Percentiles rank a stretch among this genome's conserved stretches.
phyloP scores from a whole-genome alignment of 257 asterid genomes.

The Solanum medicagineum region DNA sequence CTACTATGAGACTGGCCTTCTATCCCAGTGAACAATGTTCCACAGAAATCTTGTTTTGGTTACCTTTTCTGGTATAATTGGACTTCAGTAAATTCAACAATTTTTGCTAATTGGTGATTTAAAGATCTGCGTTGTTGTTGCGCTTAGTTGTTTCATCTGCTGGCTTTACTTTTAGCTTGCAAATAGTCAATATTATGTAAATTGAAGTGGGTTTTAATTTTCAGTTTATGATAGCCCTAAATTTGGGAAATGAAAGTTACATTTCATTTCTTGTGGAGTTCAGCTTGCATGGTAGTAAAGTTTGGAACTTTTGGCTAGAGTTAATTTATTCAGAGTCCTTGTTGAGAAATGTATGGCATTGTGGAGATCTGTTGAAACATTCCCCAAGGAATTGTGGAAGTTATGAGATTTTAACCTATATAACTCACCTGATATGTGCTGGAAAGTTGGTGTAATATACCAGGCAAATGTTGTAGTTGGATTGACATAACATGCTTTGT shows the following conservation, averaged over 20 bases:
- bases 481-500: neutral
- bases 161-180: neutral
- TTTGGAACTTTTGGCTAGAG: neutral
- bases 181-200: neutral
- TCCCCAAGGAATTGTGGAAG: neutral
- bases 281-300: constrained; percentile 1
- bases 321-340: neutral
- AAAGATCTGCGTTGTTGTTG: constrained; percentile 19
- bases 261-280: neutral
- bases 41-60: neutral
- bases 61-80: neutral
- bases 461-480: neutral
- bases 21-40: neutral
- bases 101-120: neutral
- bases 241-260: neutral
- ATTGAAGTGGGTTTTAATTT: neutral
- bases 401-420: neutral
- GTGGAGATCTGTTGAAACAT: neutral
- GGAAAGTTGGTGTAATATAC: neutral
- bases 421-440: neutral
- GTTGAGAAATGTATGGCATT: neutral
- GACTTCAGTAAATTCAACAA: neutral
- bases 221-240: neutral
- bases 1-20: too few species aligned
- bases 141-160: constrained; percentile 3